Base-by-base conservation (phyloP, 805 yeast genomes). In the Hanseniaspora mollemarum region DNA sequence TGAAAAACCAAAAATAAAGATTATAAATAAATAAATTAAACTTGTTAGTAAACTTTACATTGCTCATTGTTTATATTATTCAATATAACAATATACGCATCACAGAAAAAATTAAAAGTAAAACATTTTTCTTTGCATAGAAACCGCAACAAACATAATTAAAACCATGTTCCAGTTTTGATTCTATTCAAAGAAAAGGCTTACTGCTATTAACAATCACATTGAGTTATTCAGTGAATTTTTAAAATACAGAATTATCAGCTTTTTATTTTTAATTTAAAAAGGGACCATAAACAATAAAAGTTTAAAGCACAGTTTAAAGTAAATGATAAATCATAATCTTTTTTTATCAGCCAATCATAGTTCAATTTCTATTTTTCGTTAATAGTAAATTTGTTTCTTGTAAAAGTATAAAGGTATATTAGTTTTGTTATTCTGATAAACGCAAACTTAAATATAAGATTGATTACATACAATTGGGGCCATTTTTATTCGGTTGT, bases 171-270 rank as follows among this genome's bases (percentile, higher is more conserved):
- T 28, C 31, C 31, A 28, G 12, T 7, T 28, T 28, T 8, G 12
- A 28, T 28, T 8, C 31, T 28, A 12, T 28, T 28, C 9, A 32
- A 35, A 35, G 19, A 16, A 35, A 35, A 35, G 19, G 39, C 39
- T 64, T 62, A 63, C 68, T 64, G 68, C 68, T 64, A 64, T 64
- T 64, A 64, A 64, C 68, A 64, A 64, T 64, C 67, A 64, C 65
- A 52, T 56, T 49, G 46, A 40, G 10, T 41, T n/a, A n/a, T n/a
- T n/a, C 37, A 42, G 62, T 60, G 62, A 62, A 60, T 60, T 57
- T 57, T 59, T 60, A 59, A 61, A 57, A 61, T 57, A 58, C 64
- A 62, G 63, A 57, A 58, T 55, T 57, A 59, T 33, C 24, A 15
- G 39, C 31, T 16, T 43, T 35, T 45, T 18, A 18, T 15, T 19